Base-by-base conservation (phyloP, 148 eudicot genomes). In the Camellia granthamiana region DNA sequence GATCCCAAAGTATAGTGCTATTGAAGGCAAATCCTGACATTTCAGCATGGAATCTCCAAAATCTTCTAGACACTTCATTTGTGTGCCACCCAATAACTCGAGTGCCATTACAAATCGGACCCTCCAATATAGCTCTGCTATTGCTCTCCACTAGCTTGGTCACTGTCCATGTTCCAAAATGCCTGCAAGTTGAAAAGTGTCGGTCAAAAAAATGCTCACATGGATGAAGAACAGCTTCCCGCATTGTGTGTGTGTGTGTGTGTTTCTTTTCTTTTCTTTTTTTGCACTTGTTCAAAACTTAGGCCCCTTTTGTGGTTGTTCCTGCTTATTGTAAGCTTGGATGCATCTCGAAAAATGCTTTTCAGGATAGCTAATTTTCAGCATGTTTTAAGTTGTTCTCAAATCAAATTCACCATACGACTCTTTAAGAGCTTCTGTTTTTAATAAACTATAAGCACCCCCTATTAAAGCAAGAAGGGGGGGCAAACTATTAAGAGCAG, bases 1-100 rank as follows among this genome's bases (percentile, higher is more conserved):
- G 88, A 88, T 92, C 98, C 98, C 98, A 94, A 78, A 94, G 86
- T 83, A 94, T 87, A 66, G 97, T 90, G 80, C 98, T 94, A 78
- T 91, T 91, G 85, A 94, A 94, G 55, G 95, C 97, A 79, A 94
- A 94, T 21, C 98, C 97, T 3, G 95, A 86, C 47, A 88, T 82
- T 52, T 88, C 93, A 30, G 90, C 87, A 80, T 92, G 90, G 64
- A 94, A 94, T 83, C 98, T 92, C 80, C 87, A 85, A 60, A 84
- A 83, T 81, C 90, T 87, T 86, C 90, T 85, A 74, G 64, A 72
- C 72, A 72, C 46, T 56, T 86, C 85, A 72, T 75, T 76, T 66
- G 91, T 87, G 81, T 86, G 90, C 98, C 98, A 94, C 72, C 98
- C 98, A 51, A 89, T 78, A 23, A 94, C 92, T 80, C 83, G 83